A percentile compares a stretch with the other conserved stretches of the same genome.
Evolutionary conservation across 179 eudicot genomes (phyloP).

Genomic region (Silene coronaria): DNA sequence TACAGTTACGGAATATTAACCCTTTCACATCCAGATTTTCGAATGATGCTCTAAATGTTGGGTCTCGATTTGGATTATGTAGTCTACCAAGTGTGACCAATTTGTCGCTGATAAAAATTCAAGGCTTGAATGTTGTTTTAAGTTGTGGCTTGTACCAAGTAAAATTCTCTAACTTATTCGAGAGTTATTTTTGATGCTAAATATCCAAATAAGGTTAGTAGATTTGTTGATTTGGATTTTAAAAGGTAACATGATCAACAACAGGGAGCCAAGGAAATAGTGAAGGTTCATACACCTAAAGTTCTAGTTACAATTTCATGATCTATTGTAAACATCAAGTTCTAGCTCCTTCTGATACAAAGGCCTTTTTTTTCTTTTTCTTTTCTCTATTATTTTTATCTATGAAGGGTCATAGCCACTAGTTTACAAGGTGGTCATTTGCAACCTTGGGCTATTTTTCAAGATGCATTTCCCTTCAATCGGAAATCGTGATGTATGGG

Average conservation of each 20-base stretch:
- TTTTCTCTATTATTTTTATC: background rate
- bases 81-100: background rate
- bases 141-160: background rate
- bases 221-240: slow-evolving; percentile 6
- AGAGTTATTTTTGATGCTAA: background rate
- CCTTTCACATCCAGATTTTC: background rate
- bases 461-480: slow-evolving; percentile 40
- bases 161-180: background rate
- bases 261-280: slow-evolving; percentile 10
- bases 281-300: background rate
- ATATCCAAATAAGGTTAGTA: background rate
- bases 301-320: slow-evolving; percentile 1
- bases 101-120: background rate
- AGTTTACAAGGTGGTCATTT: background rate
- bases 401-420: background rate
- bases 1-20: background rate
- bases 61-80: background rate
- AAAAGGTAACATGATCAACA: slow-evolving; percentile 3
- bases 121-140: background rate
- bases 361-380: background rate
- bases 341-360: slow-evolving; percentile 12
- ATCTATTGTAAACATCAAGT: too few species aligned
- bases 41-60: background rate
- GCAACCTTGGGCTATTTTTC: slow-evolving; percentile 37
- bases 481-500: slow-evolving; percentile 34